Evolutionary conservation across 345 rosid genomes (phyloP), one percentile per base, ranked within the genome.

Genomic region (Hypericum androsaemum): DNA sequence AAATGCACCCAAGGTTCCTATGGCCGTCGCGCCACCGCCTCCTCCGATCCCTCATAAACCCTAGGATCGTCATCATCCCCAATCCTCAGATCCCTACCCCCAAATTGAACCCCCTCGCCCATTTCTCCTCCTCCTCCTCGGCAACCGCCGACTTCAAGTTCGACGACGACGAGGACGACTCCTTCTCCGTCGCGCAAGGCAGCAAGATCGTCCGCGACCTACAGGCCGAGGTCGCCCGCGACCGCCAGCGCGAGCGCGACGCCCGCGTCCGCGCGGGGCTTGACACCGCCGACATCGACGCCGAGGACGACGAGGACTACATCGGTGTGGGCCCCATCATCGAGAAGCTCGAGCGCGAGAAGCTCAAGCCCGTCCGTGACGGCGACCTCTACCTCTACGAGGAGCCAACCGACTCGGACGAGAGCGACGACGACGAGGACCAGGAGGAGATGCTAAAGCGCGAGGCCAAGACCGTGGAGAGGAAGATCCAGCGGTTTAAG

Each of bases 271-370:
- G 80, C 43, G 77, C 73, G 36, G 98, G 98, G 37, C 68, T 82
- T 12, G 88, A 76, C 47, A 80, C 71, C 16, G 76, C 76, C 62
- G 96, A 87, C 65, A 77, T 90, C 41, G 98, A 87, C 62, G 67
- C 62, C 40, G 96, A 87, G 68, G 95, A 82, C 39, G 77, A 87
- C 35, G 96, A 84, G 63, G 98, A 90, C 43, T 87, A 76, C 70
- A 56, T 84, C 69, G 95, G 94, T 1, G 83, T 90, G 22, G 73
- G 74, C 43, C 81, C 88, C 0, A 66, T 87, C 70, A 84, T 90
- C 37, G 84, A 81, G 68, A 87, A 77, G 76, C 77, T 87, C 8
- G 80, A 84, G 70, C 81, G 79, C 59, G 63, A 74, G 76, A 74
- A 62, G 46, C 66, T 72, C 47, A 86, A 80, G 60, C 69, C 67